Percentiles rank a stretch among this genome's conserved stretches.
Conservation (phyloP, 805 yeast species). For the Danielia reshetovae region DNA sequence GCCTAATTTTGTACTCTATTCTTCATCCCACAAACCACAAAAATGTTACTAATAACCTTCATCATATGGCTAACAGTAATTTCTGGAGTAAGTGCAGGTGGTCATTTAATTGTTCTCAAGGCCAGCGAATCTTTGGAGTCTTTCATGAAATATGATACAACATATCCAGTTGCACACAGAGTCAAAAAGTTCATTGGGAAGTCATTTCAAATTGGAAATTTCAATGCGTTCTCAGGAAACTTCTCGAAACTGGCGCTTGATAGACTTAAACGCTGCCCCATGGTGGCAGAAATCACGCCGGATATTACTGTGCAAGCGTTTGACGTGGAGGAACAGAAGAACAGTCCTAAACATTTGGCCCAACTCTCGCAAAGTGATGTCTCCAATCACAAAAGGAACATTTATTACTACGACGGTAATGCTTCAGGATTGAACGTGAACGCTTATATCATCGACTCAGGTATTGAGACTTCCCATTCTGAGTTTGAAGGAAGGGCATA, state of each 20-base stretch:
- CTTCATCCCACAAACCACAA: too few species aligned
- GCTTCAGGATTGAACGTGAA: conserved; percentile 39
- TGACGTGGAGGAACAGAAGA: conserved; percentile 38
- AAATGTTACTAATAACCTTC: too few species aligned
- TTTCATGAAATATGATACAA: conserved; percentile 44
- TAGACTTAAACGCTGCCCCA: conserved; percentile 53
- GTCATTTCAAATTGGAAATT: conserved; percentile 62
- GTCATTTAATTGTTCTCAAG: conserved; percentile 51
- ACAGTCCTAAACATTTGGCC: conserved; percentile 65
- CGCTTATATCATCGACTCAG: conserved; percentile 17
- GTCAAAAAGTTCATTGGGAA: conserved; percentile 45
- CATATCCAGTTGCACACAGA: conserved; percentile 33
- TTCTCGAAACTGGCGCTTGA: conserved; percentile 47
- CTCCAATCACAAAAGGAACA: conserved; percentile 14
- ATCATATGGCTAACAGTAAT: neutral
- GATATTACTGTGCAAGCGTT: conserved; percentile 60
- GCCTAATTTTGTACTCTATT: too few species aligned
- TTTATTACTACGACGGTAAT: conserved; percentile 46
- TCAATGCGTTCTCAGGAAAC: conserved; percentile 66
- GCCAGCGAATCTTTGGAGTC: conserved; percentile 45
- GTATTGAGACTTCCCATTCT: conserved; percentile 8
- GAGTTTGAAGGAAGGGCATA: conserved; percentile 14
- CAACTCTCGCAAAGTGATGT: conserved; percentile 51
- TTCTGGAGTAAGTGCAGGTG: conserved; percentile 1
- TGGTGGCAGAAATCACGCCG: conserved; percentile 62